phyloP scores from a whole-genome alignment of 2,329 filamentous ascomycete genomes.

The Emmonsiellopsis sp. region DNA sequence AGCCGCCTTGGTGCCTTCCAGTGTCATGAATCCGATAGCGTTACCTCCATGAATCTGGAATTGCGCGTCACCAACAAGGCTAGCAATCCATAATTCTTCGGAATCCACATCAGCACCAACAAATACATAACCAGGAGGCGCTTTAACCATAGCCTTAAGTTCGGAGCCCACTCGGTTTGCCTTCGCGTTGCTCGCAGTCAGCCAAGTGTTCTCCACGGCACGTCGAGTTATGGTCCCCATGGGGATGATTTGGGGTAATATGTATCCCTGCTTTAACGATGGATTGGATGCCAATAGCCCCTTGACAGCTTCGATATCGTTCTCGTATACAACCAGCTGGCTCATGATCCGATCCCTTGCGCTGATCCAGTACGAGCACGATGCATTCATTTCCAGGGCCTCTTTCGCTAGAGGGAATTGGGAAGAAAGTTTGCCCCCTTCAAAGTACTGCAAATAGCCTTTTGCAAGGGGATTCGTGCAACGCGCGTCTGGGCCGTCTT shows the following conservation, averaged over 20 bases:
- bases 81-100: slow-evolving; percentile 96
- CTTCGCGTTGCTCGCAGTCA: slow-evolving; percentile 96
- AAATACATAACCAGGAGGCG: slow-evolving; percentile 82
- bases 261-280: slow-evolving; percentile 58
- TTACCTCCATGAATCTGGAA: slow-evolving; percentile 95
- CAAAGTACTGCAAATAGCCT: slow-evolving; percentile 81
- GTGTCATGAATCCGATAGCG: slow-evolving; percentile 96
- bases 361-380: slow-evolving; percentile 98
- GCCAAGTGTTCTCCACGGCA: slow-evolving; percentile 95
- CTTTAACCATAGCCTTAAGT: slow-evolving; percentile 91
- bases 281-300: slow-evolving; percentile 15
- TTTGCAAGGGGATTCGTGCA: slow-evolving; percentile 88
- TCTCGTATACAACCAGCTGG: slow-evolving; percentile 88
- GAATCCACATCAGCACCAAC: slow-evolving; percentile 97
- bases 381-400: slow-evolving; percentile 95
- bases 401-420: slow-evolving; percentile 87
- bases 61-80: slow-evolving; percentile 84
- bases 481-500: slow-evolving; percentile 77
- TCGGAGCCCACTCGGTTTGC: slow-evolving; percentile 92
- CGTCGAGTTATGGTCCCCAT: slow-evolving; percentile 96
- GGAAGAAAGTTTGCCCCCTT: slow-evolving; percentile 77
- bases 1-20: slow-evolving; percentile 89
- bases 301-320: slow-evolving; percentile 40
- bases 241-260: slow-evolving; percentile 88
- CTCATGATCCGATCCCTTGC: slow-evolving; percentile 84